These are phyloP conservation scores for Trypanosoma mega DNA, from an alignment of 208 protist genomes.

Conservation along the genomic window DNA sequence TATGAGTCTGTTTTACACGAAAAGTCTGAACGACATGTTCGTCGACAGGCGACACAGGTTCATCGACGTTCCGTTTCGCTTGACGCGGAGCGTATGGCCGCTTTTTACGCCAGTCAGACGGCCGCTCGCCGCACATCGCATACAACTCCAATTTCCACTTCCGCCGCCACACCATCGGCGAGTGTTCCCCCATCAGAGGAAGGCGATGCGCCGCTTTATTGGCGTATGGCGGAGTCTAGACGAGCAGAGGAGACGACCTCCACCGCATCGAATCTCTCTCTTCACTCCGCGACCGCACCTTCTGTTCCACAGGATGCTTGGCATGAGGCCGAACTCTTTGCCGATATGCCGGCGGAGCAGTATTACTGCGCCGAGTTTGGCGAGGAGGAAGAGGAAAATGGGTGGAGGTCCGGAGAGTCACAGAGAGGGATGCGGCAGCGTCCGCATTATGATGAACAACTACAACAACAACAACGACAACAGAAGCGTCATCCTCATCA, in stretches of 20 bases:
- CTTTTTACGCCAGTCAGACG: constrained; percentile 11
- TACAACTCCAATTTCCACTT: no score
- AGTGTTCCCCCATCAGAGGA: no score
- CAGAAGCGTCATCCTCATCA: neutral
- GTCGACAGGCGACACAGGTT: neutral
- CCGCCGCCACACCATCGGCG: no score
- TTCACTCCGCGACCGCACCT: neutral
- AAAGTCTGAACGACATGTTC: neutral
- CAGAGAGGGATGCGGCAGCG: no score
- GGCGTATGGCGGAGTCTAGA: constrained; percentile 7
- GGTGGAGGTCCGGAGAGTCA: no score
- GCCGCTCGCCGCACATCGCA: no score
- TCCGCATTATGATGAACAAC: no score
- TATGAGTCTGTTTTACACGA: constrained; percentile 18
- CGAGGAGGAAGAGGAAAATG: constrained; percentile 6
- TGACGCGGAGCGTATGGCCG: constrained; percentile 19
- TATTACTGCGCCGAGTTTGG: constrained; percentile 23
- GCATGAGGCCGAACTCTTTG: constrained; percentile 2
- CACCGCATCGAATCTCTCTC: neutral
- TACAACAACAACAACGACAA: neutral
- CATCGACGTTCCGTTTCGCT: constrained; percentile 15
- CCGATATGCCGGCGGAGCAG: constrained; percentile 17
- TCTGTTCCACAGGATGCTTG: neutral
- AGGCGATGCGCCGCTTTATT: constrained; percentile 4
- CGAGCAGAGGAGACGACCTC: neutral